Conservation (phyloP, 2,329 filamentous ascomycete species). For the Pestalotiopsis fici region DNA sequence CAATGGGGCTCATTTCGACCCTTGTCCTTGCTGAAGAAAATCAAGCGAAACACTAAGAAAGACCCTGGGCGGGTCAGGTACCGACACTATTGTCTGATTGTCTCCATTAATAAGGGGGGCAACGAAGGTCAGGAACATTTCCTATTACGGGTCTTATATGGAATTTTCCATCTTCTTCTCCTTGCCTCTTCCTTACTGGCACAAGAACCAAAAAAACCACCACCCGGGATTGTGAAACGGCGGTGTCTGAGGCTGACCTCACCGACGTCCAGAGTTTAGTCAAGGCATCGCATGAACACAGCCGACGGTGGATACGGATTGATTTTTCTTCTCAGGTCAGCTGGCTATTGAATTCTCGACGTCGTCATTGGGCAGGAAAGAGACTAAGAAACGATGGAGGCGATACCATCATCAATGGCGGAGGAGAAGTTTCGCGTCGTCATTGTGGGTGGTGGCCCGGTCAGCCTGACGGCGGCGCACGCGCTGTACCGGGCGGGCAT, state of each 20-base stretch:
- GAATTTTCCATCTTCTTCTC: not conserved
- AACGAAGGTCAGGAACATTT: not conserved
- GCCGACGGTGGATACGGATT: not conserved
- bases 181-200: not conserved
- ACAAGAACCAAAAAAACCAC: too few relatives aligned
- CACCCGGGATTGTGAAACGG: not conserved
- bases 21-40: constrained; percentile 4
- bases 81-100: not conserved
- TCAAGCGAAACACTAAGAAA: not conserved
- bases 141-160: not conserved
- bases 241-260: not conserved
- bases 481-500: constrained; percentile 8
- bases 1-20: constrained; percentile 2
- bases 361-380: not conserved
- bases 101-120: not conserved
- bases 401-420: not conserved
- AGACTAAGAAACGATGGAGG: not conserved
- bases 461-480: constrained; percentile 10
- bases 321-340: not conserved
- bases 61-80: not conserved
- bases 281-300: not conserved
- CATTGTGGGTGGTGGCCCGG: constrained; percentile 12
- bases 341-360: not conserved
- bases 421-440: constrained; percentile 9
- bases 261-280: not conserved